Conservation (phyloP, 2,329 filamentous ascomycete genomes). For the Colletotrichum sp. region DNA sequence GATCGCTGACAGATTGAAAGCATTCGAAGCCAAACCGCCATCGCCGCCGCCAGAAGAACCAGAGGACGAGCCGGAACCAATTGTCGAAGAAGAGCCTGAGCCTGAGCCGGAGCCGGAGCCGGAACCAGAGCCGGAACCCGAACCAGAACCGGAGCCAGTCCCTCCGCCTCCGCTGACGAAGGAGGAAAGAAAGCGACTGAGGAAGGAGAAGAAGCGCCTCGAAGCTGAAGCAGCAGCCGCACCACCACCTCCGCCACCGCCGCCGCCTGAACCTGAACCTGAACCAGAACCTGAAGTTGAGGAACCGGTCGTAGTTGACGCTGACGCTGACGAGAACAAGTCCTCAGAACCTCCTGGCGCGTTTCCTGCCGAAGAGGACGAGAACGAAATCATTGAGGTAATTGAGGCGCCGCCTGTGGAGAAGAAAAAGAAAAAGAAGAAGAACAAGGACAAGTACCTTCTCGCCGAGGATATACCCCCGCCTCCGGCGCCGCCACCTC, state of each 20-base stretch:
- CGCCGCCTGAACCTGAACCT: constrained; percentile 13
- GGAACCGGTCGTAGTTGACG: constrained; percentile 19
- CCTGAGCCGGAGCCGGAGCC: constrained; percentile 2
- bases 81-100: constrained; percentile 22
- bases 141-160: constrained; percentile 38
- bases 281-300: constrained; percentile 19
- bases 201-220: constrained; percentile 42
- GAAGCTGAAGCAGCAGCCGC: constrained; percentile 23
- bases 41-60: constrained; percentile 35
- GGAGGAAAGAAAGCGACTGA: constrained; percentile 47
- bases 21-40: constrained; percentile 50
- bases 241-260: constrained; percentile 21
- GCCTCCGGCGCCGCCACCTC: constrained; percentile 44
- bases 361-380: constrained; percentile 60
- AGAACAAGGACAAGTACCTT: constrained; percentile 39
- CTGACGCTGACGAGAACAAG: constrained; percentile 29
- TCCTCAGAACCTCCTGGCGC: constrained; percentile 57
- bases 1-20: constrained; percentile 62
- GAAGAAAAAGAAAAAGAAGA: constrained; percentile 50
- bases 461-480: constrained; percentile 36
- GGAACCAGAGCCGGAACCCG: constrained; percentile 24
- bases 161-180: constrained; percentile 38
- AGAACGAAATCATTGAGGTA: constrained; percentile 55
- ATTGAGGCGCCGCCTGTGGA: constrained; percentile 53
- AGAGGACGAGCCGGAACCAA: constrained; percentile 4